phyloP scores from a whole-genome alignment of 2,329 filamentous ascomycete species.

The Phoma sp. region DNA sequence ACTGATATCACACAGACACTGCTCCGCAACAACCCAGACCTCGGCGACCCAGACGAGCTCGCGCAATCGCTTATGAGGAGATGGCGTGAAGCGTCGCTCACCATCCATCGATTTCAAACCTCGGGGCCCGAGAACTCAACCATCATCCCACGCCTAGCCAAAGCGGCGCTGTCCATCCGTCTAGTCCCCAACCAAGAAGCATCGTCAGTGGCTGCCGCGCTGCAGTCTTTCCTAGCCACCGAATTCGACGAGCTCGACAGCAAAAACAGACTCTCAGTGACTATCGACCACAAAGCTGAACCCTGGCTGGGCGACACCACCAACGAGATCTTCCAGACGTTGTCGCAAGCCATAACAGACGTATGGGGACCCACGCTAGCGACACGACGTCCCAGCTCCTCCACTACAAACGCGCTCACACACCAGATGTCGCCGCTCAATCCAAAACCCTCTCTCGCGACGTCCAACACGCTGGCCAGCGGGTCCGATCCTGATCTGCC shows the following conservation, averaged over 20 bases:
- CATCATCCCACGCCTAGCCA: slow-evolving; percentile 87
- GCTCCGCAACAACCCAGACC: slow-evolving; percentile 71
- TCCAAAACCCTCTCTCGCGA: slow-evolving; percentile 50
- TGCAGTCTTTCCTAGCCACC: slow-evolving; percentile 70
- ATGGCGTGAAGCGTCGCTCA: slow-evolving; percentile 94
- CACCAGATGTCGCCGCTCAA: slow-evolving; percentile 8
- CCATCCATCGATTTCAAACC: slow-evolving; percentile 90
- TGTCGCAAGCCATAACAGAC: slow-evolving; percentile 82
- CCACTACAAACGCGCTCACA: not conserved
- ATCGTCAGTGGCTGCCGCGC: slow-evolving; percentile 70
- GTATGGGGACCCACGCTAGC: slow-evolving; percentile 72
- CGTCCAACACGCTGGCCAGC: slow-evolving; percentile 59
- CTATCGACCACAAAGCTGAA: slow-evolving; percentile 91
- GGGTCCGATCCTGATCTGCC: slow-evolving; percentile 25
- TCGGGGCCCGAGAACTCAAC: slow-evolving; percentile 88
- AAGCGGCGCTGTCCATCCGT: slow-evolving; percentile 85
- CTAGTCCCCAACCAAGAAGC: slow-evolving; percentile 94
- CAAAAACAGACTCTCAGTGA: slow-evolving; percentile 79
- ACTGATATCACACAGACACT: slow-evolving; percentile 82
- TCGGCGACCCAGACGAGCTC: slow-evolving; percentile 69
- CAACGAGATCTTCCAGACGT: slow-evolving; percentile 87
- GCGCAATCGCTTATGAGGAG: slow-evolving; percentile 87
- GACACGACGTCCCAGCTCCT: slow-evolving; percentile 19
- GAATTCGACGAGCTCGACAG: slow-evolving; percentile 79
- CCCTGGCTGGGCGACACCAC: slow-evolving; percentile 93